Base-by-base conservation (phyloP, 2,329 filamentous ascomycete species). In the Ascochyta viciae-villosae region DNA sequence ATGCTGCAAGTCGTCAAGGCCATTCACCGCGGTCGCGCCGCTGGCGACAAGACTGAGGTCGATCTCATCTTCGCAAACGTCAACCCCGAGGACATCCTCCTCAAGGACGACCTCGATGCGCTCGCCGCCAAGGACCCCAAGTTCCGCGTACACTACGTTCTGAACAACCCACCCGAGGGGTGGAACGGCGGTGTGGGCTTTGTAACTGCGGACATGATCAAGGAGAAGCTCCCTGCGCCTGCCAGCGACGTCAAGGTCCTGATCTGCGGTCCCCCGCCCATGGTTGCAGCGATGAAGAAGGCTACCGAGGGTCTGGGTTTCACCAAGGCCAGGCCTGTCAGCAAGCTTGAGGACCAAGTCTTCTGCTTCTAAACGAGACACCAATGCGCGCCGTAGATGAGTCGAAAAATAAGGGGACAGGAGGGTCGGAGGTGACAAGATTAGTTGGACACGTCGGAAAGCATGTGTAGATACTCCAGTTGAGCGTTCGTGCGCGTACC, bases 231-330 rank as follows among this genome's bases (percentile, higher is more conserved):
- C 50, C 92, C 95, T 54, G 87, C 90, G 74, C 87, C 95, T 19
- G 90, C 91, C 52, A 81, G 84, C 55, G 93, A 98, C 72, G 88
- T 96, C 80, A 98, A 98, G 86, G 85, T 99, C 67, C 84, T 98
- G 58, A 84, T 98, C 65, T 99, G 95, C 75, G 95, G 95, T 51
- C 95, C 95, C 55, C 95, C 95, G 54, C 95, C 95, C 46, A 99
- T 99, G 95, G 85, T 98, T 63, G 90, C 89, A 71, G 94, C 92
- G 47, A 89, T 98, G 83, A 99, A 99, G 90, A 98, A 98, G 85
- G 86, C 92, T 6, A 89, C 93, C 46, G 92, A 96, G 80, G 84
- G 86, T 61, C 84, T 98, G 19, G 95, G 95, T 55, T 99, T 89
- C 83, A 85, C 91, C 74, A 98, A 98, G 85, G 91, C 95, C 38